A percentile compares a stretch with the other conserved stretches of the same genome.
phyloP scores from a whole-genome alignment of 176 grass and related monocot species.

The Zea luxurians region DNA sequence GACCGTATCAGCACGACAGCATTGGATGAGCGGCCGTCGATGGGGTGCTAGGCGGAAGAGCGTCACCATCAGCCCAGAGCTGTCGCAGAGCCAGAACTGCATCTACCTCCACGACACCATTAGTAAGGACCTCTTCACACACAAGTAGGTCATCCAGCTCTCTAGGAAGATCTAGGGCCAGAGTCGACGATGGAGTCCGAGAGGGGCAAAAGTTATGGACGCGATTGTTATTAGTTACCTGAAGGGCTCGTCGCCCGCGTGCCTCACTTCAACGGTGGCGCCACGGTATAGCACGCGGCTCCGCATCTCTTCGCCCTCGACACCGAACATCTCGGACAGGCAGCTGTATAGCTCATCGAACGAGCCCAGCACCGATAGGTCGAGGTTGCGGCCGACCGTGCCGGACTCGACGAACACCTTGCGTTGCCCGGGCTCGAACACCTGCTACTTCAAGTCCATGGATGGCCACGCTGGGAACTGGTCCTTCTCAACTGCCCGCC shows the following conservation, averaged over 20 bases:
- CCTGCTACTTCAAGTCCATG: neutral
- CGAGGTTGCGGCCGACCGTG: slow-evolving; percentile 74
- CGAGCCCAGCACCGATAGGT: slow-evolving; percentile 56
- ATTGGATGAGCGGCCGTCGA: no score
- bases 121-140: no score
- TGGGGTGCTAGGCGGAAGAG: no score
- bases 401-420: slow-evolving; percentile 87
- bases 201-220: neutral
- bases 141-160: no score
- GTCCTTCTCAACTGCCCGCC: no score
- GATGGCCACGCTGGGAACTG: no score
- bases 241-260: slow-evolving; percentile 75
- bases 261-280: slow-evolving; percentile 51
- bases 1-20: no score
- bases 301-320: slow-evolving; percentile 57
- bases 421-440: slow-evolving; percentile 59
- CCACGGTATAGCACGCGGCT: slow-evolving; percentile 74
- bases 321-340: slow-evolving; percentile 71
- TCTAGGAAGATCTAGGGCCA: no score
- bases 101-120: no score
- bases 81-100: no score
- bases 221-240: slow-evolving; percentile 44
- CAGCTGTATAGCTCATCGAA: slow-evolving; percentile 72
- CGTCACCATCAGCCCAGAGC: no score
- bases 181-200: no score